phyloP scores from a whole-genome alignment of 2,329 filamentous ascomycete genomes.

The Purpureocillium takamizusanense region DNA sequence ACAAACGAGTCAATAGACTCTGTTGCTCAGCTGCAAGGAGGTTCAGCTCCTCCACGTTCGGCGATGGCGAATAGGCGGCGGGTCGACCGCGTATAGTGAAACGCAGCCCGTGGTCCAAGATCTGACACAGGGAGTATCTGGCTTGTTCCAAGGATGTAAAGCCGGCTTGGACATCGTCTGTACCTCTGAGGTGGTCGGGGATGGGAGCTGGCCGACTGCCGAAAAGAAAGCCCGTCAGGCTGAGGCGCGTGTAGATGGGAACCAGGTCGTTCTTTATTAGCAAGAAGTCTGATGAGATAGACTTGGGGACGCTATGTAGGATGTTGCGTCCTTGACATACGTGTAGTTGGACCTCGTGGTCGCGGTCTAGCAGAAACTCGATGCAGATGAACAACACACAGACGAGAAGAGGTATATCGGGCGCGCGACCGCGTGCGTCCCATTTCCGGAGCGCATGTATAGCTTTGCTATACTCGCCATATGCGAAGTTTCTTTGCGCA shows the following conservation, averaged over 20 bases:
- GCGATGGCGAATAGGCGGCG: neutral
- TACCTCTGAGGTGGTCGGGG: constrained; percentile 22
- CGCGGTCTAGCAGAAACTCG: constrained; percentile 43
- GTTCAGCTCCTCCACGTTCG: constrained; percentile 12
- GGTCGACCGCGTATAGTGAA: neutral
- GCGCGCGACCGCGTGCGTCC: constrained; percentile 17
- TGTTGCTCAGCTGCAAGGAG: constrained; percentile 22
- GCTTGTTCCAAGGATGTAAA: constrained; percentile 25
- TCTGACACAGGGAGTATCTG: constrained; percentile 22
- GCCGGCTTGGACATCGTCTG: constrained; percentile 19
- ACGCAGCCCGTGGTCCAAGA: constrained; percentile 23
- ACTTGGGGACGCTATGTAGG: constrained; percentile 21
- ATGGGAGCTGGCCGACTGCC: constrained; percentile 26
- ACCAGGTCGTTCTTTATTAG: constrained; percentile 30
- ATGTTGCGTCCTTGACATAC: constrained; percentile 34
- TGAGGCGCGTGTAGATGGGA: constrained; percentile 34
- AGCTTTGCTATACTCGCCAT: constrained; percentile 36
- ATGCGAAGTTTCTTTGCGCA: constrained; percentile 13
- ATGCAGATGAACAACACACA: constrained; percentile 44
- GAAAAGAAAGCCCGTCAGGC: constrained; percentile 31
- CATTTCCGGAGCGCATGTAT: constrained; percentile 32
- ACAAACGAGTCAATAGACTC: constrained; percentile 18
- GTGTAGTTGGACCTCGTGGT: constrained; percentile 33
- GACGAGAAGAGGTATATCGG: constrained; percentile 28
- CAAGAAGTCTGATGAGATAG: constrained; percentile 20